Percentiles rank a stretch among this genome's conserved stretches.
These are phyloP conservation scores for Entelexis paramagnoliae DNA, from an alignment of 1,139 yeast genomes.

Conservation along the genomic window DNA sequence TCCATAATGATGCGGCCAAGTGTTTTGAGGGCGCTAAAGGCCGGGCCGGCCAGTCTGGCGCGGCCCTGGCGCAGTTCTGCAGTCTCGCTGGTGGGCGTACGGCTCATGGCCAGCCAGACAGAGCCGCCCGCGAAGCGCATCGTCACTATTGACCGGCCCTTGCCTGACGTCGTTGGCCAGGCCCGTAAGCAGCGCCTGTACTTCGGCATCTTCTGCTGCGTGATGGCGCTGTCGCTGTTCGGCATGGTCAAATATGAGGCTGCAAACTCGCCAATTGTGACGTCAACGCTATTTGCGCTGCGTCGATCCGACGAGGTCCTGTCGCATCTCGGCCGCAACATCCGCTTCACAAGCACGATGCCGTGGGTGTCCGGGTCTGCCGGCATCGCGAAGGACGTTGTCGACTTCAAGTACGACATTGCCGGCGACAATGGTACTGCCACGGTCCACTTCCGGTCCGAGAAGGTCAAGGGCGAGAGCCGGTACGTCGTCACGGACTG, in stretches of 20 bases:
- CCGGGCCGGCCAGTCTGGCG: neutral
- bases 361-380: conserved; percentile 88
- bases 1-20: neutral
- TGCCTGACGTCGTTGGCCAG: conserved; percentile 54
- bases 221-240: conserved; percentile 55
- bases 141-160: conserved; percentile 31
- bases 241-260: conserved; percentile 87
- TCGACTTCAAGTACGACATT: conserved; percentile 61
- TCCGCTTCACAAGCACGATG: conserved; percentile 55
- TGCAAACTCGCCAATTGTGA: conserved; percentile 73
- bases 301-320: conserved; percentile 67
- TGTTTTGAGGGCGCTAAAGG: neutral
- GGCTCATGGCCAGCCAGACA: neutral
- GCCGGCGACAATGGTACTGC: conserved; percentile 43
- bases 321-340: conserved; percentile 58
- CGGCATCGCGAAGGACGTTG: conserved; percentile 71
- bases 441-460: conserved; percentile 32
- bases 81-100: neutral
- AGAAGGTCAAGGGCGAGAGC: conserved; percentile 26
- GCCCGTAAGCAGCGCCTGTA: conserved; percentile 43
- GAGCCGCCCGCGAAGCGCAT: neutral
- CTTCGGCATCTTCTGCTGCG: conserved; percentile 50
- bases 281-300: conserved; percentile 76
- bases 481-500: conserved; percentile 32
- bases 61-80: neutral